A percentile compares a stretch with the other conserved stretches of the same genome.
phyloP scores from a whole-genome alignment of 257 asterid genomes.

The Solanum etuberosum region DNA sequence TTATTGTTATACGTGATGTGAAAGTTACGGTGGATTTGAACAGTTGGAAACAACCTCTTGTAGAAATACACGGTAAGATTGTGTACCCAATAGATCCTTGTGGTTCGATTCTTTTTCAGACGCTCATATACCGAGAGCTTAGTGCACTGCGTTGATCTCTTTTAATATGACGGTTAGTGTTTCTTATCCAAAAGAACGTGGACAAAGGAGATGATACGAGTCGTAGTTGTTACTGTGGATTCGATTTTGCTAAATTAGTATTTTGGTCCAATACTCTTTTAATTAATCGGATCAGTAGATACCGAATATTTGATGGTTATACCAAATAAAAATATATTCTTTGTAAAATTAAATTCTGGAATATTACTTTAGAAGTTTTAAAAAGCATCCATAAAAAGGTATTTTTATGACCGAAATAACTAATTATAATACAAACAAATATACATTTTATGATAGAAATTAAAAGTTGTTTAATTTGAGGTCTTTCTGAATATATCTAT shows the following conservation, averaged over 20 bases:
- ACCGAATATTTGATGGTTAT: not conserved
- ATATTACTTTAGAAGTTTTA: not conserved
- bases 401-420: not conserved
- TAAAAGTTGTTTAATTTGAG: not conserved
- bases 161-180: not conserved
- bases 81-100: not conserved
- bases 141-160: not conserved
- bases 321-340: not conserved
- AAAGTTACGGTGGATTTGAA: no score
- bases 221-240: no score
- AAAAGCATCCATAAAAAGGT: not conserved
- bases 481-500: not conserved
- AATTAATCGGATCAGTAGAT: no score
- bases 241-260: no score
- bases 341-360: not conserved
- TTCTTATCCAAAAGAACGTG: no score
- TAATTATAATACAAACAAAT: not conserved
- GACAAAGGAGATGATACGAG: no score
- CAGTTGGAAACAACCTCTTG: not conserved
- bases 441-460: not conserved
- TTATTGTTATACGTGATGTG: no score
- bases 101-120: not conserved
- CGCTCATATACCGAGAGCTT: no score
- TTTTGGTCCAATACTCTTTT: no score
- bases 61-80: not conserved